Evolutionary conservation across 768 basidiomycete genomes (phyloP), one percentile per base, ranked within the genome.

Genomic region (Psilocybe sp.): DNA sequence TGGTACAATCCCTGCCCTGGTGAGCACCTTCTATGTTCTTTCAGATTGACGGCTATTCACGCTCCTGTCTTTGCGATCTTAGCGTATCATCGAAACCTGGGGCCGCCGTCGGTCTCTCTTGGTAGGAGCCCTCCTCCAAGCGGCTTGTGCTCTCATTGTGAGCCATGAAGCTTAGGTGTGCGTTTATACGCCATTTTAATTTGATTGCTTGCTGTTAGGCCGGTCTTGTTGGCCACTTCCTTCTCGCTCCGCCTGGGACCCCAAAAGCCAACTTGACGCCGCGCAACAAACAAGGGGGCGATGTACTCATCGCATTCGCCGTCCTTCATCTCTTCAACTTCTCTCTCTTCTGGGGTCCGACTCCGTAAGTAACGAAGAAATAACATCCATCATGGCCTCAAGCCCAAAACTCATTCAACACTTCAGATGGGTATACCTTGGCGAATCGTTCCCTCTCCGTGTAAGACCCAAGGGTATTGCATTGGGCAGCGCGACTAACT

Each of bases 391-490:
- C 42, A 9, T 19, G 28, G 18, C 19, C 23, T 9, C n/a, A 23
- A 32, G 13, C 44, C 28, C 16, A 2, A 43, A 13, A 50, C n/a
- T 43, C 2, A 20, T 4, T 28, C 36, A 14, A 18, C 19, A 2
- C 35, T 44, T 46, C n/a, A 76, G 75, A 51, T 84, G 81, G 82
- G 87, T 87, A 5, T 87, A 87, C 59, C 77, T 88, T 32, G 86
- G 68, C 44, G 87, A 90, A 71, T 84, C 81, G 15, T 91, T 90
- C 78, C 89, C 88, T 11, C 79, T 91, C 18, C 82, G 87, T 40
- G 85, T 92, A 39, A 78, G 88, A 49, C 78, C 89, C 5, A 89
- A 89, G 65, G 73, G 78, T 55, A 89, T 91, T 60, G 88, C 88
- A 0, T 72, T 89, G n/a, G 86, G 86, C 8, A 84, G 83, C 40